Percentiles rank a stretch among this genome's conserved stretches.
These are phyloP conservation scores for Ligustrum vulgare DNA, from an alignment of 257 asterid genomes.

Conservation along the genomic window DNA sequence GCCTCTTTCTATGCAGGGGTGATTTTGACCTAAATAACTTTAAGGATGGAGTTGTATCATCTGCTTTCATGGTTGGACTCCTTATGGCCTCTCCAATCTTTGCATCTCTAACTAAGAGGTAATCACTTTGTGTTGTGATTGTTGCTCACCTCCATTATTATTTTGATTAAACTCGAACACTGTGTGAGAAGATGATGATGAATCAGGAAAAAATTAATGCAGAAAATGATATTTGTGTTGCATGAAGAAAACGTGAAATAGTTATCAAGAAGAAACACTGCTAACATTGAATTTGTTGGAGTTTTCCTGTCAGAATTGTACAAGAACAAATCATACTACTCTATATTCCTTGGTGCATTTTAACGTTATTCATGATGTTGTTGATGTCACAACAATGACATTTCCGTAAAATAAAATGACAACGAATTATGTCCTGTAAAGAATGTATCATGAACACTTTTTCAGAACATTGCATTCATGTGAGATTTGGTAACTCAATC, in stretches of 20 bases:
- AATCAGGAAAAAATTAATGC: conserved; percentile 4
- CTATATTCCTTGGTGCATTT: too few relatives aligned
- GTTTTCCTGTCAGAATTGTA: not conserved
- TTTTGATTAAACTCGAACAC: not conserved
- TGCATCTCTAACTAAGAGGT: conserved; percentile 88
- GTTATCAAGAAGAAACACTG: not conserved
- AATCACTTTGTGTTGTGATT: conserved; percentile 16
- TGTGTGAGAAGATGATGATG: not conserved
- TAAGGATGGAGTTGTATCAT: conserved; percentile 91
- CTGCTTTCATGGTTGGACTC: conserved; percentile 99
- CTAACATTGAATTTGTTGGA: not conserved
- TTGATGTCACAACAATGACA: not conserved
- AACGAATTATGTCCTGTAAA: not conserved
- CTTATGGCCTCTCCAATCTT: conserved; percentile 95
- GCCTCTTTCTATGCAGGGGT: conserved; percentile 59
- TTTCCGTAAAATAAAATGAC: not conserved
- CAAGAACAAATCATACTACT: too few relatives aligned
- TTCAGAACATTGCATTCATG: not conserved
- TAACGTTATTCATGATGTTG: too few relatives aligned
- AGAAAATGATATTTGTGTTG: not conserved
- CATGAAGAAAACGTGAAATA: not conserved
- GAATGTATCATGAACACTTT: not conserved
- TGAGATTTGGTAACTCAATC: not conserved
- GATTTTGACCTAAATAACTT: conserved; percentile 76
- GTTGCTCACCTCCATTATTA: conserved; percentile 7